Evolutionary conservation across 768 basidiomycete genomes (phyloP), one percentile per base, ranked within the genome.

Genomic region (Lactarius akahatsu): DNA sequence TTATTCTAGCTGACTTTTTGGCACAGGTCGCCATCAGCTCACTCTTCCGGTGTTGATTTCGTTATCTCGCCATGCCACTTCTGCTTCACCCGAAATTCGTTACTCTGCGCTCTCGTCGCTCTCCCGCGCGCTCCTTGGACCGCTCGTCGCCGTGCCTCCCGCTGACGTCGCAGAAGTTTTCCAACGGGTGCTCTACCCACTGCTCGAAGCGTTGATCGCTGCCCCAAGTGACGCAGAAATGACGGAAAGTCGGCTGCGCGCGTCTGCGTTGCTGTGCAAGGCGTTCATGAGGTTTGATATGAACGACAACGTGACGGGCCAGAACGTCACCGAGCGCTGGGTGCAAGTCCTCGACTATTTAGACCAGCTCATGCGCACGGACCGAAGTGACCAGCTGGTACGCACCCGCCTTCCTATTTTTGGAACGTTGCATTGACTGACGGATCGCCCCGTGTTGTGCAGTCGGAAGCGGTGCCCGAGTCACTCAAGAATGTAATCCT

Each of bases 391-490:
- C 73, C 92, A 94, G 72, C 76, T 97, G 79, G 96, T 96, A 70
- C 72, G 90, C 36, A 13, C 34, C 7, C 28, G 61, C 57, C 45
- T 62, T 36, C 23, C 16, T 23, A 52, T 52, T 16, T 50, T 13
- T 45, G 30, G 10, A 59, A n/a, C 63, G n/a, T 26, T 26, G 15
- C 10, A 15, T 47, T 60, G 38, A 38, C 26, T 60, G 38, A 38
- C 26, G 16, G 55, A 59, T 69, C 52, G 10, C 70, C 47, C 34
- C 9, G 34, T n/a, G 28, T 11, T 34, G 66, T 1, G 13, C 71
- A 98, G 96, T 89, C 89, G 74, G 97, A 99, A 75, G 96, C 96
- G 0, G 84, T 97, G 23, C 94, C 94, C 1, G 97, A 99, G 77
- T 96, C 95, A 1, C 82, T 99, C 72, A 98, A 98, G 79, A 98